Evolutionary conservation across 2,329 filamentous ascomycete species (phyloP), one percentile per base, ranked within the genome.

Genomic region (Clarireedia monteithiana): DNA sequence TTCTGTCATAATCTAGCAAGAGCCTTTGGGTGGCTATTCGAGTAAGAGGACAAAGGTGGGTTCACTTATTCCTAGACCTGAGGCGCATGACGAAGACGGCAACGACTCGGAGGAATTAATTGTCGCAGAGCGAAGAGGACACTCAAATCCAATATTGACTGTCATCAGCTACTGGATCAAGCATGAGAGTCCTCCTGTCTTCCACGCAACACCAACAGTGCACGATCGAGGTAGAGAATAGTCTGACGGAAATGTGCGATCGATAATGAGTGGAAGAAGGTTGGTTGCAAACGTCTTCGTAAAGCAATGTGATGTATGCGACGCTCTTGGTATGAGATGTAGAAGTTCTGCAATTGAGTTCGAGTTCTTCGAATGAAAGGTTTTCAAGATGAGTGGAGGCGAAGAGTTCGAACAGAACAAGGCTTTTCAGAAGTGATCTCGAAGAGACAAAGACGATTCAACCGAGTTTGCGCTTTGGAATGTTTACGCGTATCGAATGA

Each of bases 1-100:
- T 69, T 70, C 68, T 67, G 68, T 70, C 68, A 70, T 70, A 68
- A 69, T 70, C 67, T 68, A 68, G 65, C 58, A 66, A 62, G 63
- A 68, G 68, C 66, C 68, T 67, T 61, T 48, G 56, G 63, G 50
- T 67, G 67, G 66, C 66, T 69, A 61, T 62, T 64, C 51, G 59
- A 63, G 55, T 64, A 55, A 63, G 59, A 62, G 61, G 62, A 61
- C 63, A 60, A 64, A 64, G 63, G 61, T 68, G 58, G 62, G 62
- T 70, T 69, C 67, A 70, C 67, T 64, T 63, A 63, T 66, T 60
- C 61, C 61, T 65, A 55, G 60, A 61, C 64, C 67, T 65, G 68
- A 69, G 66, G 69, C 68, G 68, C 68, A 70, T 70, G 68, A 68
- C 68, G 68, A 69, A 69, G 67, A 67, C 62, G 62, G 63, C 63